A percentile compares a stretch with the other conserved stretches of the same genome.
Conservation (phyloP, 257 asterid genomes). For the Plectranthus barbatus region DNA sequence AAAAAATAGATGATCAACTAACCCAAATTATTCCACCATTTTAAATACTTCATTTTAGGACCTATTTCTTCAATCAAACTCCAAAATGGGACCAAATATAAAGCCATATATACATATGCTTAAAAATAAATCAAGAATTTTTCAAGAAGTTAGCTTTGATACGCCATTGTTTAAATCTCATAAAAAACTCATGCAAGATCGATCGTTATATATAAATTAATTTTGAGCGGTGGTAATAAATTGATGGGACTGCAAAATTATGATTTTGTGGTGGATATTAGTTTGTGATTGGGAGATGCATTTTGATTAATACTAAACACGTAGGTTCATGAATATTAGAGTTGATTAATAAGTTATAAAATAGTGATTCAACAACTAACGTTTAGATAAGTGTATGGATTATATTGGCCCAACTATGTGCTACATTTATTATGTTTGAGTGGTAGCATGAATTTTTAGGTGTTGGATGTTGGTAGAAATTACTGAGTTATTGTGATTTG, state of each 20-base stretch:
- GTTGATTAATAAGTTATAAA: neutral
- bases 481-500: too few relatives aligned
- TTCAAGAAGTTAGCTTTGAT: too few relatives aligned
- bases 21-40: neutral
- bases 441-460: conserved; percentile 7
- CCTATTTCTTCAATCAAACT: neutral
- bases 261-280: too few relatives aligned
- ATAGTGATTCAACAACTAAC: neutral
- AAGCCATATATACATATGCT: too few relatives aligned
- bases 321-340: neutral
- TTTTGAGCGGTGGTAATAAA: too few relatives aligned
- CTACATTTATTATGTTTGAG: neutral
- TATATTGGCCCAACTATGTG: neutral
- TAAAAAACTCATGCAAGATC: too few relatives aligned
- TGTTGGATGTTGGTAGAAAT: too few relatives aligned
- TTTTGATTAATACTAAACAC: neutral
- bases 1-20: neutral
- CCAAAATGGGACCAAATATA: neutral
- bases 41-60: neutral
- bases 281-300: neutral
- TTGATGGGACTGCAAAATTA: too few relatives aligned
- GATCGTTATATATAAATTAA: too few relatives aligned
- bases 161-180: too few relatives aligned
- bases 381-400: neutral
- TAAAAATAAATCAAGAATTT: too few relatives aligned